Conservation (phyloP, 768 basidiomycete species). For the Cytidiella melzeri region DNA sequence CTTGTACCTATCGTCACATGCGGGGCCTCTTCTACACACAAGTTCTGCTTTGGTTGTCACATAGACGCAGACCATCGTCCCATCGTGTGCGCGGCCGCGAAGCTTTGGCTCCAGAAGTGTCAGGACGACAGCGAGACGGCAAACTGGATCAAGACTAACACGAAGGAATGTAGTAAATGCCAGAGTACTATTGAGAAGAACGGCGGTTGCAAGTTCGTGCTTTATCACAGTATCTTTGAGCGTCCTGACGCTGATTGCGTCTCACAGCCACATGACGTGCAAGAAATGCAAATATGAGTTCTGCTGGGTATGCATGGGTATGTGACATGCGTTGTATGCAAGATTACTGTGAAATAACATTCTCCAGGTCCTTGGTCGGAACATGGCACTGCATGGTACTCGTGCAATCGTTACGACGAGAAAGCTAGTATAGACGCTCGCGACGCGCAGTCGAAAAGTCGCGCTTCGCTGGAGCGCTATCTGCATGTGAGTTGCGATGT, state of each 20-base stretch:
- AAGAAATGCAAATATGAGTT: constrained; percentile 99
- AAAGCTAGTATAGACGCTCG: constrained; percentile 82
- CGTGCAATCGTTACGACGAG: constrained; percentile 96
- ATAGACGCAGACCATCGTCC: constrained; percentile 89
- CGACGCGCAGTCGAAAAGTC: constrained; percentile 84
- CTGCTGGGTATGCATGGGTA: constrained; percentile 99
- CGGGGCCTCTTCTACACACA: constrained; percentile 58
- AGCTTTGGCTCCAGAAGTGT: constrained; percentile 96
- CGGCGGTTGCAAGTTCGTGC: constrained; percentile 95
- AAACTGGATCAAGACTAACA: constrained; percentile 99
- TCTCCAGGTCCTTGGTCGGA: constrained; percentile 85
- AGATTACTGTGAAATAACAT: constrained; percentile 19
- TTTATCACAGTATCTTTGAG: neutral
- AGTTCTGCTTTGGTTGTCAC: constrained; percentile 93
- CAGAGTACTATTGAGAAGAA: constrained; percentile 99
- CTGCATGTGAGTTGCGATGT: constrained; percentile 65
- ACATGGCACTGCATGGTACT: constrained; percentile 97
- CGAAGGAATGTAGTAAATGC: constrained; percentile 95
- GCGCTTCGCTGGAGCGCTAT: constrained; percentile 91
- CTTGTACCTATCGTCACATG: constrained; percentile 89
- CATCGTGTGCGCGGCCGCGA: constrained; percentile 81
- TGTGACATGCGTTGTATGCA: constrained; percentile 22
- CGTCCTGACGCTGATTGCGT: constrained; percentile 4
- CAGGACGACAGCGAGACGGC: constrained; percentile 97
- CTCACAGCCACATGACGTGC: constrained; percentile 93